Evolutionary conservation across 768 basidiomycete genomes (phyloP).

Genomic region (Russula earlei): DNA sequence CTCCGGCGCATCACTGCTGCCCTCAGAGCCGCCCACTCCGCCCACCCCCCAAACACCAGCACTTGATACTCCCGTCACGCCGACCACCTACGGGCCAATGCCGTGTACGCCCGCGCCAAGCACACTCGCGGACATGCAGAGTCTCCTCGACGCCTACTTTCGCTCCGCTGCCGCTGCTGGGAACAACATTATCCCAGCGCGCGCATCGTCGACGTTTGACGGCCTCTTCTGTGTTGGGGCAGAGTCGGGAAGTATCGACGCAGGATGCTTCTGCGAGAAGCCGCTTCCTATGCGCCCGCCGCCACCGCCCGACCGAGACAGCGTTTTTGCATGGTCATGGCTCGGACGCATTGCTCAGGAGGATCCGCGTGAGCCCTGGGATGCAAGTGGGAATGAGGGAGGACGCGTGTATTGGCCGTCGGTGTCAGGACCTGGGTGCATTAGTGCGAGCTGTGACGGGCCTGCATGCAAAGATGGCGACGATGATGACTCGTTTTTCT

Average conservation of each 20-base stretch:
- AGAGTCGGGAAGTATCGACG: background rate
- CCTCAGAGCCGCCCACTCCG: slow-evolving; percentile 16
- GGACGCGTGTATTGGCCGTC: slow-evolving; percentile 4
- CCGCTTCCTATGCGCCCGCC: slow-evolving; percentile 13
- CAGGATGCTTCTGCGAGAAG: slow-evolving; percentile 4
- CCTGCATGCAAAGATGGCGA: background rate
- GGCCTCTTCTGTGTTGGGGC: slow-evolving; percentile 1
- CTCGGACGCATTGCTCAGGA: slow-evolving; percentile 12
- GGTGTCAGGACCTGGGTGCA: background rate
- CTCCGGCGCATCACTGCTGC: slow-evolving; percentile 40
- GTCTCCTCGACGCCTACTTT: slow-evolving; percentile 19
- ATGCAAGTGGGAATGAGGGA: background rate
- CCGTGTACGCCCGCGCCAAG: slow-evolving; percentile 16
- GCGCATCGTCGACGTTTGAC: slow-evolving; percentile 19
- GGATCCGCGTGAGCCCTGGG: slow-evolving; percentile 9
- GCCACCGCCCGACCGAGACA: slow-evolving; percentile 16
- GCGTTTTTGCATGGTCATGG: slow-evolving; percentile 20
- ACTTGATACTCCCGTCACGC: background rate
- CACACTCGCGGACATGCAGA: slow-evolving; percentile 20
- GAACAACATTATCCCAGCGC: background rate
- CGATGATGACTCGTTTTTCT: slow-evolving; percentile 11
- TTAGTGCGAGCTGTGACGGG: slow-evolving; percentile 5
- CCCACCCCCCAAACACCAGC: background rate
- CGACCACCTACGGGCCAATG: slow-evolving; percentile 23
- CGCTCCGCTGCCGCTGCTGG: background rate